Evolutionary conservation across 345 rosid species (phyloP), one percentile per base, ranked within the genome.

Genomic region (Hibiscus trionum): DNA sequence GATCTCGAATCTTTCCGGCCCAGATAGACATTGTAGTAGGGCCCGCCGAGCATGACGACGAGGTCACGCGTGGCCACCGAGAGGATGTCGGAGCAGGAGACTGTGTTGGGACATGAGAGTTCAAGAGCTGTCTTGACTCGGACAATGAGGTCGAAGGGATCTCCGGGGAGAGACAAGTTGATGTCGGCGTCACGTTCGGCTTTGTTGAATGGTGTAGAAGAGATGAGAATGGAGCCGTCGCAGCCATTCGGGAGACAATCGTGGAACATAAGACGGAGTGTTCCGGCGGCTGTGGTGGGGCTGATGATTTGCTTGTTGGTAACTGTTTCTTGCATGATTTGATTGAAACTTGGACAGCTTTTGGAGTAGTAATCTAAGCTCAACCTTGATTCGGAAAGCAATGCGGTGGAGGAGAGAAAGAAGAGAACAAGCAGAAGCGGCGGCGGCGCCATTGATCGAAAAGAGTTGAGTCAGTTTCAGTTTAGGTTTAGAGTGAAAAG

Each of bases 41-140:
- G 97, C 1, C 92, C 96, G 2, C 92, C 96, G 44, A 90, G 83
- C 84, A 88, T 88, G 7, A 78, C 71, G 1, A 88, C 61, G 26
- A 91, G 97, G 82, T 95, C 96, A 26, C 97, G 96, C 0, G 96
- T 71, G 0, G 97, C 95, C 58, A 82, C 85, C 15, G 93, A 80
- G 76, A 95, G 88, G 72, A 95, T 91, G 72, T 91, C 98, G 70
- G 98, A 77, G 75, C 97, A 94, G 35, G 98, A 94, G 71, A 94
- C 96, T 21, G 86, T 83, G 83, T 78, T 78, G 2, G 98, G 97
- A 71, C 98, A 91, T 21, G 87, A 72, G 39, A 91, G 96, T 76
- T 94, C 96, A 35, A 94, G 90, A 3, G 97, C 93, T 15, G 93
- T 88, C 82, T 94, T 94, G 73, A 92, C 95, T 37, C 95, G 79